Evolutionary conservation across 192 early-diverging fungal genomes (phyloP).

Genomic region (Entophlyctis luteolus): DNA sequence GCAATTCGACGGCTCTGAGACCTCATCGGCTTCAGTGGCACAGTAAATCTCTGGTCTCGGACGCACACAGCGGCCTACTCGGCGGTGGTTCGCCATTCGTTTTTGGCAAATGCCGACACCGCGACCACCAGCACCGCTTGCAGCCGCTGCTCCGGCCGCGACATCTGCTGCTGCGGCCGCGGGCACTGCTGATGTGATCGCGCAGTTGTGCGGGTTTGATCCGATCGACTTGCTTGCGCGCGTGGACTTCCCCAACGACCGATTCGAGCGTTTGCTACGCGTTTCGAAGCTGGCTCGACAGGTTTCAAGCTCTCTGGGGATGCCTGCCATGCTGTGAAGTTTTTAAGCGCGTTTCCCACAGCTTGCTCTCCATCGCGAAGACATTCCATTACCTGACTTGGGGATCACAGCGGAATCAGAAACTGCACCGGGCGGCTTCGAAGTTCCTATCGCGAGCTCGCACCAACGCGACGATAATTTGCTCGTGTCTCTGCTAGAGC

Average conservation of each 20-base stretch:
- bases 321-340: not conserved
- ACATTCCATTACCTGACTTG: not conserved
- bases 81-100: too few species aligned
- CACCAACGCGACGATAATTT: not conserved
- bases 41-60: too few species aligned
- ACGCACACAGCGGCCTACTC: too few species aligned
- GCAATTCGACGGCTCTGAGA: too few species aligned
- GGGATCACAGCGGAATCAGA: not conserved
- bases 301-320: not conserved
- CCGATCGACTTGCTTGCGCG: conserved; percentile 44
- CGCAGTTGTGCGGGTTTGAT: conserved; percentile 53
- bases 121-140: too few species aligned
- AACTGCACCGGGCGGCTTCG: not conserved
- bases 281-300: conserved; percentile 31
- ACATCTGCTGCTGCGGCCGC: too few species aligned
- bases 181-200: conserved; percentile 17
- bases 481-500: not conserved
- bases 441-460: not conserved
- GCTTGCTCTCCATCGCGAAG: conserved; percentile 21
- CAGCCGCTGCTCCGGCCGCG: too few species aligned
- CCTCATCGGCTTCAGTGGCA: too few species aligned
- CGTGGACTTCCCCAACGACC: conserved; percentile 55
- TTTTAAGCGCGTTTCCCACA: not conserved
- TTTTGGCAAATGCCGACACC: too few species aligned
- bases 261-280: conserved; percentile 40